Percentiles rank a stretch among this genome's conserved stretches.
These are phyloP conservation scores for Pilasporangium apinafurcum DNA, from an alignment of 352 stramenopile species.

Conservation along the genomic window DNA sequence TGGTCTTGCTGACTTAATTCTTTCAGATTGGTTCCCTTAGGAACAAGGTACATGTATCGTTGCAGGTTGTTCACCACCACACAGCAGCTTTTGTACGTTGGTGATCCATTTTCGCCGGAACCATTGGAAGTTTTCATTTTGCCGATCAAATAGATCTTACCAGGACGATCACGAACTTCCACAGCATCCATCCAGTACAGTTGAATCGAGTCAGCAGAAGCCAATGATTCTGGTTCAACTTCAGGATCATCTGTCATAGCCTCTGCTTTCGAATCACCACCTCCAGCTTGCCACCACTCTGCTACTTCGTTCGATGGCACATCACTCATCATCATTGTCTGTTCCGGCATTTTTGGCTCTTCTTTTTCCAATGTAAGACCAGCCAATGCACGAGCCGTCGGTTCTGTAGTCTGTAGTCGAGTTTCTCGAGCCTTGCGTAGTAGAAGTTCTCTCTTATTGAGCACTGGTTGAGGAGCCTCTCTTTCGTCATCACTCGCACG, in stretches of 20 bases:
- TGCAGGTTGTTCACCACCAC: conserved; percentile 94
- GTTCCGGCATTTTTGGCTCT: background rate
- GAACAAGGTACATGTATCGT: conserved; percentile 94
- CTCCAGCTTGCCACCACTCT: conserved; percentile 76
- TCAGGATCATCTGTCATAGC: conserved; percentile 19
- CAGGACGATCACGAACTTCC: conserved; percentile 91
- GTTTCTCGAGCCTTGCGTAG: conserved; percentile 57
- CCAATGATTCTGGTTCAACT: conserved; percentile 17
- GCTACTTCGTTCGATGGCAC: conserved; percentile 84
- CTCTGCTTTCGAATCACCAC: conserved; percentile 11
- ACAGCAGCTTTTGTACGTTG: conserved; percentile 92
- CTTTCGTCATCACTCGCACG: conserved; percentile 10
- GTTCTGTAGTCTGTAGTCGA: conserved; percentile 51
- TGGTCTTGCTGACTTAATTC: conserved; percentile 91
- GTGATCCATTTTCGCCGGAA: conserved; percentile 17
- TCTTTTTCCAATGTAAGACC: conserved; percentile 20
- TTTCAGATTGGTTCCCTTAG: conserved; percentile 34
- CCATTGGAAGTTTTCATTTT: conserved; percentile 80
- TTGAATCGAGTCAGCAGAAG: conserved; percentile 70
- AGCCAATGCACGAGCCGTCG: conserved; percentile 49
- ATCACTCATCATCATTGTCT: conserved; percentile 15
- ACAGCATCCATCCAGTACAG: conserved; percentile 98
- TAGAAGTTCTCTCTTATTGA: conserved; percentile 76
- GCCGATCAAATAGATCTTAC: conserved; percentile 97
- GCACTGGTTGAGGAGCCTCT: conserved; percentile 11